Conservation (phyloP, 176 grass and related monocot genomes). For the Bromus sterilis region DNA sequence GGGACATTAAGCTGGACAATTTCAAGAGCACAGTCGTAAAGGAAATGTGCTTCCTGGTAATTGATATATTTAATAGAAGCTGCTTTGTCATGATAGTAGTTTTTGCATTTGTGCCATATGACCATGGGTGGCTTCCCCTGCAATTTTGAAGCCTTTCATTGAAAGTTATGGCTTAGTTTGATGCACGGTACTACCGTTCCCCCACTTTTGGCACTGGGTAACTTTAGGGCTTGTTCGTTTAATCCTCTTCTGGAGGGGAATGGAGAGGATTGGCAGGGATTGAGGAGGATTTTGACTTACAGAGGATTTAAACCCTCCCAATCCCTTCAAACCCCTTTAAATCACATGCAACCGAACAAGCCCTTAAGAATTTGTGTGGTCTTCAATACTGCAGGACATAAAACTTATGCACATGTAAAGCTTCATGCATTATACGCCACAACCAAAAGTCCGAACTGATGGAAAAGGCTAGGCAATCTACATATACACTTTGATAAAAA, state of each 20-base stretch:
- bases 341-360: no score
- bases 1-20: constrained; percentile 19
- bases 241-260: no score
- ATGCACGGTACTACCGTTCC: not conserved
- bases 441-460: no score
- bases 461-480: no score
- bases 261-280: no score
- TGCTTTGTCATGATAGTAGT: not conserved
- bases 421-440: no score
- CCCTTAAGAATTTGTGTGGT: not conserved
- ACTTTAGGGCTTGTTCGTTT: no score
- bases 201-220: not conserved
- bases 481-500: no score
- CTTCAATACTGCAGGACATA: not conserved
- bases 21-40: constrained; percentile 39
- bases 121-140: not conserved
- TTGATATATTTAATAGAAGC: not conserved
- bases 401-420: no score
- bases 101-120: not conserved
- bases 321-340: no score
- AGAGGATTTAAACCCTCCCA: no score
- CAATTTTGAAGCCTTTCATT: not conserved
- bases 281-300: no score
- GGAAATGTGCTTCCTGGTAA: constrained; percentile 80
- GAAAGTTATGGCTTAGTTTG: not conserved